Evolutionary conservation across 352 stramenopile species (phyloP), one percentile per base, ranked within the genome.

Genomic region (Pythium volutum): DNA sequence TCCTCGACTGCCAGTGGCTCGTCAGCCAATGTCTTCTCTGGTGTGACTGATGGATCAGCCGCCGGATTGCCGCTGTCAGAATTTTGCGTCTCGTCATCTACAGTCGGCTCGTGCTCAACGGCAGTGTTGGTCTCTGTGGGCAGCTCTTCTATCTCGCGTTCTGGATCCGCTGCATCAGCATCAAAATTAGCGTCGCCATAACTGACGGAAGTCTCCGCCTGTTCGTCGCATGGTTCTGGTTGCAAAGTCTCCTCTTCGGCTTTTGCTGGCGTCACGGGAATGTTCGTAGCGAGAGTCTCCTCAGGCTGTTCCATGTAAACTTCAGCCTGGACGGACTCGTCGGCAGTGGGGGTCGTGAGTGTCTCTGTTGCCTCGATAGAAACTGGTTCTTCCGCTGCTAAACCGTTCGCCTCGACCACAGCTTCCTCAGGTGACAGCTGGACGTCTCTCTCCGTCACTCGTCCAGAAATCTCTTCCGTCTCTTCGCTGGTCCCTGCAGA

Each of bases 111-210:
- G 36, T 22, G 5, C 36, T 20, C 14, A 43, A 22, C 7, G 15
- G 3, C 36, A 18, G 4, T 43, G 5, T 43, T 22, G 15, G n/a
- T 20, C 36, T 43, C 27, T 3, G 31, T n/a, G 18, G 7, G 26
- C 10, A 18, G 16, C 9, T 55, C 27, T 15, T 15, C 9, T 15
- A 43, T 7, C 11, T 33, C 38, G 16, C 2, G 11, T 16, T 25
- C 38, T 25, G 18, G n/a, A 16, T 18, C 38, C 26, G 26, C 36
- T 63, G 27, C 46, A 20, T 56, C 34, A 22, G n/a, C 38, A 15
- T 23, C 47, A 47, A 59, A 52, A 3, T 33, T 34, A 22, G 57
- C 11, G 10, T 64, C 57, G 10, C 48, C 48, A 38, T 64, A 64
- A 4, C 27, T 14, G 15, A 58, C 57, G 15, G 57, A 26, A 4